Conservation (phyloP, 306 rosid species). For the Ormosia emarginata region DNA sequence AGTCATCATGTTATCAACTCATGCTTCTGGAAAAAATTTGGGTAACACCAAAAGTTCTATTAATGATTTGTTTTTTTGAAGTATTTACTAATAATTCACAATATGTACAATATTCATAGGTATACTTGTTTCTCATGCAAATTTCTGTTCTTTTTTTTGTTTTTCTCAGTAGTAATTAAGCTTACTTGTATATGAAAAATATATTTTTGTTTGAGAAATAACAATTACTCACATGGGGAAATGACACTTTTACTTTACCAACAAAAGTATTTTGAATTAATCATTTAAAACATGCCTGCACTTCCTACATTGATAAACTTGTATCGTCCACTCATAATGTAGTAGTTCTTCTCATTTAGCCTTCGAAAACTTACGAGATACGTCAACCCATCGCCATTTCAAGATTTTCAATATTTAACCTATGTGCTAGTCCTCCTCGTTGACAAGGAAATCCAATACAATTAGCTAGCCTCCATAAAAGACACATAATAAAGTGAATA, state of each 20-base stretch:
- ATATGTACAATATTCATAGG: neutral
- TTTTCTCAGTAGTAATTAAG: neutral
- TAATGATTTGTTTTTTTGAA: too few relatives aligned
- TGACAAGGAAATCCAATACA: slow-evolving; percentile 6
- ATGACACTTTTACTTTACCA: neutral
- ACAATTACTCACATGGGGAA: neutral
- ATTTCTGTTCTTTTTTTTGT: too few relatives aligned
- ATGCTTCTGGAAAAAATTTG: neutral
- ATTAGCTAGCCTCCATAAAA: neutral
- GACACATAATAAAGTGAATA: neutral
- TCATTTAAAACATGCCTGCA: neutral
- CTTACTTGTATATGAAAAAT: neutral
- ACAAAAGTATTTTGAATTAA: neutral
- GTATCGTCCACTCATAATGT: too few relatives aligned
- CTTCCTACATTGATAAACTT: too few relatives aligned
- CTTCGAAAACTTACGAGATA: neutral
- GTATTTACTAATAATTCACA: neutral
- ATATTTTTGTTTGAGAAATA: neutral
- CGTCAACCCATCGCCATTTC: neutral
- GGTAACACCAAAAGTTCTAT: neutral
- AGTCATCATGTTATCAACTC: too few relatives aligned
- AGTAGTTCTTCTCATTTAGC: neutral
- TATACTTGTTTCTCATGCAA: neutral
- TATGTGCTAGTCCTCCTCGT: neutral
- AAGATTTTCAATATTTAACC: neutral